These are phyloP conservation scores for Suillus weaverae DNA, from an alignment of 768 basidiomycete genomes.

Conservation along the genomic window DNA sequence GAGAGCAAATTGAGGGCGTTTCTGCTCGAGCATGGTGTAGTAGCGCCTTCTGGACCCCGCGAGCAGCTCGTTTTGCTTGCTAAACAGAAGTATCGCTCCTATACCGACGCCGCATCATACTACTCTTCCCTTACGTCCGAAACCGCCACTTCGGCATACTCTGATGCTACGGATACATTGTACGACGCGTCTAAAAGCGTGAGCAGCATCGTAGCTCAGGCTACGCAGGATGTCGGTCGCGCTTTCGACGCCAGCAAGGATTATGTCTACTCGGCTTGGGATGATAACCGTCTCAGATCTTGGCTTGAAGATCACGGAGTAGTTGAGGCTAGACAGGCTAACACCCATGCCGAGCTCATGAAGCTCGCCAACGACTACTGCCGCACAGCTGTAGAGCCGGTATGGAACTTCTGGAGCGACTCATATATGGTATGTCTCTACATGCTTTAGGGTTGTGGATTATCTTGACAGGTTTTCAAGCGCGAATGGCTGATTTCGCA, in stretches of 20 bases:
- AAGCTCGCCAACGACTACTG: conserved; percentile 70
- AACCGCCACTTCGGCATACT: conserved; percentile 51
- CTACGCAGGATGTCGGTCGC: conserved; percentile 49
- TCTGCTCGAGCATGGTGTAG: conserved; percentile 83
- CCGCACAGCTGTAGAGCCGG: conserved; percentile 55
- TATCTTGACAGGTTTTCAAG: conserved; percentile 34
- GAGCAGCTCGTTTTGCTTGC: conserved; percentile 82
- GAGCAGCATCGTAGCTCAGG: conserved; percentile 47
- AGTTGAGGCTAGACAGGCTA: conserved; percentile 55
- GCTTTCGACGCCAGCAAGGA: conserved; percentile 75
- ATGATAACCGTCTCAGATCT: conserved; percentile 66
- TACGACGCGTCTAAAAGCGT: conserved; percentile 41
- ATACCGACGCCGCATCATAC: conserved; percentile 58
- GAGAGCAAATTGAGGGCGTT: conserved; percentile 81
- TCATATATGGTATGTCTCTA: conserved; percentile 64
- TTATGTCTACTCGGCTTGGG: conserved; percentile 89
- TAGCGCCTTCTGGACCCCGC: conserved; percentile 74
- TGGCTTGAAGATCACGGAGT: conserved; percentile 79
- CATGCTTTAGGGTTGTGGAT: background rate
- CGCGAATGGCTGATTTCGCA: conserved; percentile 84
- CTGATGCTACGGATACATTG: conserved; percentile 39
- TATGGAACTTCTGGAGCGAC: conserved; percentile 87
- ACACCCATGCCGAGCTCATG: conserved; percentile 64
- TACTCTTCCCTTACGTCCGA: conserved; percentile 50
- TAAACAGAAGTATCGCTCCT: conserved; percentile 65